phyloP scores from a whole-genome alignment of 2,329 filamentous ascomycete genomes.

The Neurospora sp. region DNA sequence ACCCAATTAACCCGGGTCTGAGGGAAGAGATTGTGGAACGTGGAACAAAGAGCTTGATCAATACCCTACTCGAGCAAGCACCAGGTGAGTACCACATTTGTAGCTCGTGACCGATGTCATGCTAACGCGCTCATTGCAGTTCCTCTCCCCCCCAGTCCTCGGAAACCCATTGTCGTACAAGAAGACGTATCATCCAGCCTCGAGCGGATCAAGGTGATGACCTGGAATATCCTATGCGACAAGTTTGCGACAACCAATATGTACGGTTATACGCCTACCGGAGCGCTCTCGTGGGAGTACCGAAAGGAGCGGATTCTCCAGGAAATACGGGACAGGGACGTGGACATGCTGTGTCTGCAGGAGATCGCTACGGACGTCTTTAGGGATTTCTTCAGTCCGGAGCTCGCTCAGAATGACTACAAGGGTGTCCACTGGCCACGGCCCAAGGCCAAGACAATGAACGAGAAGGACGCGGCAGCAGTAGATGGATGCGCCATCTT shows the following conservation, averaged over 20 bases:
- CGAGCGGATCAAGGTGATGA: conserved; percentile 75
- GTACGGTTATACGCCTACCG: conserved; percentile 84
- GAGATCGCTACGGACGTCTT: conserved; percentile 90
- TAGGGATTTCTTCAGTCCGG: conserved; percentile 81
- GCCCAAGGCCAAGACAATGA: conserved; percentile 83
- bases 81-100: conserved; percentile 52
- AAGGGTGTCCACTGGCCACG: conserved; percentile 92
- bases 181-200: conserved; percentile 48
- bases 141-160: conserved; percentile 64
- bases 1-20: conserved; percentile 66
- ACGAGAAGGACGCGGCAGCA: conserved; percentile 74
- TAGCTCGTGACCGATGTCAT: conserved; percentile 15
- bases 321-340: conserved; percentile 68
- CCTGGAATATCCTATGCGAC: conserved; percentile 94
- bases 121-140: conserved; percentile 36
- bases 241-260: conserved; percentile 76
- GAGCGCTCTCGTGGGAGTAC: conserved; percentile 78
- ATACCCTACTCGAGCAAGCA: conserved; percentile 71
- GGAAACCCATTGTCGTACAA: conserved; percentile 71
- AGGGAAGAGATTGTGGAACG: conserved; percentile 79
- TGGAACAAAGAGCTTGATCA: conserved; percentile 78
- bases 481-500: conserved; percentile 97
- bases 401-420: conserved; percentile 79
- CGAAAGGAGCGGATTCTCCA: conserved; percentile 73
- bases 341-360: conserved; percentile 87